Conservation (phyloP, 2,329 filamentous ascomycete genomes). For the Amauroascus niger region DNA sequence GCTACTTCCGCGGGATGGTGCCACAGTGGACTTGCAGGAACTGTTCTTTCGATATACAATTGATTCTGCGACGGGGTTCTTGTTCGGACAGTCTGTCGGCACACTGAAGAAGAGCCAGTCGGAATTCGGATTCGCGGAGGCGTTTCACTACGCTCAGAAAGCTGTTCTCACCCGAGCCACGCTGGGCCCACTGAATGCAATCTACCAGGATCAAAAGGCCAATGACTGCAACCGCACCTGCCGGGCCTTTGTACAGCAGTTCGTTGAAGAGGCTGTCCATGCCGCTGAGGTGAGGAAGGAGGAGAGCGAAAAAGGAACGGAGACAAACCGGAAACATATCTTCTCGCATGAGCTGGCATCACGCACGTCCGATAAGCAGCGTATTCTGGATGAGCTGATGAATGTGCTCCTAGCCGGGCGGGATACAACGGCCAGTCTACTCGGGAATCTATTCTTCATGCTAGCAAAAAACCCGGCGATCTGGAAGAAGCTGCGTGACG, state of each 20-base stretch:
- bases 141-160: conserved; percentile 21
- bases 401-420: conserved; percentile 48
- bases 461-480: conserved; percentile 27
- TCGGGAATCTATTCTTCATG: background rate
- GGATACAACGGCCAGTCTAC: conserved; percentile 40
- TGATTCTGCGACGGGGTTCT: conserved; percentile 73
- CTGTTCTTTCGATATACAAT: conserved; percentile 59
- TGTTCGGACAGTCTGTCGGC: conserved; percentile 57
- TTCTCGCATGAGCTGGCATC: conserved; percentile 43
- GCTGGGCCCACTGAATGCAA: conserved; percentile 26
- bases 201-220: conserved; percentile 26
- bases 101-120: conserved; percentile 26
- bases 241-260: no score
- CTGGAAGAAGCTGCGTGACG: conserved; percentile 30
- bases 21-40: conserved; percentile 50
- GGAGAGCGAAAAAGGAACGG: conserved; percentile 43
- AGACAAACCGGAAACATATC: no score
- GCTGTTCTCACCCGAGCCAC: conserved; percentile 23
- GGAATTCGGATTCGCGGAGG: conserved; percentile 18
- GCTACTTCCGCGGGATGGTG: conserved; percentile 45
- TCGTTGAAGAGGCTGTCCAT: conserved; percentile 20
- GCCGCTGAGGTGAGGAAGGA: conserved; percentile 20
- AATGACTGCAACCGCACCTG: conserved; percentile 25
- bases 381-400: conserved; percentile 65
- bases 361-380: conserved; percentile 57